Conservation (phyloP, 78 protist species). For the Neovahlkampfia damariscottae region DNA sequence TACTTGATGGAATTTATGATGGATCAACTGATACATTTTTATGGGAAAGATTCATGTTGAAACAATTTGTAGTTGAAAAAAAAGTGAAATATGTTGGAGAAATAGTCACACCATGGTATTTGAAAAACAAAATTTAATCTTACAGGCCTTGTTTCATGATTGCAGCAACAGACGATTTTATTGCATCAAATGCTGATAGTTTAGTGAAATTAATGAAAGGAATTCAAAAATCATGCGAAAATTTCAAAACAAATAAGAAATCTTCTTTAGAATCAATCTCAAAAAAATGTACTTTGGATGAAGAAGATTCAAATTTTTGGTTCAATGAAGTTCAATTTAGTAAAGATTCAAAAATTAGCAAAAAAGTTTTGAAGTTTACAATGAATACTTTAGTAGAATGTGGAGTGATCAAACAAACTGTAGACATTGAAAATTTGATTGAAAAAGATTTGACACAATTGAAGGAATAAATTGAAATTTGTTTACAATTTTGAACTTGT, state of each 20-base stretch:
- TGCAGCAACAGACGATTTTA: neutral
- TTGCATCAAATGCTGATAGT: neutral
- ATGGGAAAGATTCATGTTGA: neutral
- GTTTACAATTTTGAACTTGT: too few relatives aligned
- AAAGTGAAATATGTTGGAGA: neutral
- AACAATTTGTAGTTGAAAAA: neutral
- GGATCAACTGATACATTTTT: neutral
- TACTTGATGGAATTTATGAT: neutral
- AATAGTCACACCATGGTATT: neutral
- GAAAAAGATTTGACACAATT: too few relatives aligned
- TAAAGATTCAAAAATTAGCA: too few relatives aligned
- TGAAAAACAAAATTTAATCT: too few relatives aligned
- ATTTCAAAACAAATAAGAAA: neutral
- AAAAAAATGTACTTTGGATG: neutral
- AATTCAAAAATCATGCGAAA: neutral
- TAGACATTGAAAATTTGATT: too few relatives aligned
- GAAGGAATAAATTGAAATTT: too few relatives aligned
- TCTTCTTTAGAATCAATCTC: neutral
- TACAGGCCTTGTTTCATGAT: neutral
- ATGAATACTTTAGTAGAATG: too few relatives aligned
- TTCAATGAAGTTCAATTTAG: too few relatives aligned
- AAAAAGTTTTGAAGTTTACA: too few relatives aligned
- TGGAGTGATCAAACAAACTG: too few relatives aligned
- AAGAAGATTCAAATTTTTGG: neutral
- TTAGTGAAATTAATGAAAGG: neutral